phyloP scores from a whole-genome alignment of 257 asterid genomes.

The Lantana camara region DNA sequence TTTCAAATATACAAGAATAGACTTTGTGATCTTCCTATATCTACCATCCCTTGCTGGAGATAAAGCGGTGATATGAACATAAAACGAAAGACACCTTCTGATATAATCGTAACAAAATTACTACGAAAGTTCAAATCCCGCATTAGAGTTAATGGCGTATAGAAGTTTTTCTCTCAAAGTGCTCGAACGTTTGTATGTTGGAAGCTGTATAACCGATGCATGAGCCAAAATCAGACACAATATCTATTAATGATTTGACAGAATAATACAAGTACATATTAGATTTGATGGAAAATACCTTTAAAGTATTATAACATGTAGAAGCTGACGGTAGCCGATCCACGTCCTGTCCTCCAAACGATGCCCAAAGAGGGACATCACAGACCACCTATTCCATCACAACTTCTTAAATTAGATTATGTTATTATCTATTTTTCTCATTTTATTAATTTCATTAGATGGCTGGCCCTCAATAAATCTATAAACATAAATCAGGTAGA shows the following conservation, averaged over 20 bases:
- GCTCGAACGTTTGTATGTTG: slow-evolving; percentile 84
- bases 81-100: slow-evolving; percentile 27
- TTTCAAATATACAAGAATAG: slow-evolving; percentile 46
- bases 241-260: neutral
- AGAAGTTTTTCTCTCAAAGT: slow-evolving; percentile 89
- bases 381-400: slow-evolving; percentile 62
- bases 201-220: slow-evolving; percentile 71
- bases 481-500: neutral
- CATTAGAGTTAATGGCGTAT: slow-evolving; percentile 91
- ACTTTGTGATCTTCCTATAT: slow-evolving; percentile 58
- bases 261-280: neutral
- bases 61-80: neutral
- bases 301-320: slow-evolving; percentile 91
- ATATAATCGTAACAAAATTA: slow-evolving; percentile 15
- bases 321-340: slow-evolving; percentile 99
- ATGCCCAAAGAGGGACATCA: slow-evolving; percentile 85
- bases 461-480: slow-evolving; percentile 15
- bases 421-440: neutral
- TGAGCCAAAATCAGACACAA: slow-evolving; percentile 23
- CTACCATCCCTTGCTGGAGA: slow-evolving; percentile 53
- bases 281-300: slow-evolving; percentile 50
- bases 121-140: slow-evolving; percentile 95
- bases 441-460: neutral
- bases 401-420: slow-evolving; percentile 24
- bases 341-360: slow-evolving; percentile 96